These are phyloP conservation scores for Clitocybe nebularis DNA, from an alignment of 1,284 basidiomycete species.

Conservation along the genomic window DNA sequence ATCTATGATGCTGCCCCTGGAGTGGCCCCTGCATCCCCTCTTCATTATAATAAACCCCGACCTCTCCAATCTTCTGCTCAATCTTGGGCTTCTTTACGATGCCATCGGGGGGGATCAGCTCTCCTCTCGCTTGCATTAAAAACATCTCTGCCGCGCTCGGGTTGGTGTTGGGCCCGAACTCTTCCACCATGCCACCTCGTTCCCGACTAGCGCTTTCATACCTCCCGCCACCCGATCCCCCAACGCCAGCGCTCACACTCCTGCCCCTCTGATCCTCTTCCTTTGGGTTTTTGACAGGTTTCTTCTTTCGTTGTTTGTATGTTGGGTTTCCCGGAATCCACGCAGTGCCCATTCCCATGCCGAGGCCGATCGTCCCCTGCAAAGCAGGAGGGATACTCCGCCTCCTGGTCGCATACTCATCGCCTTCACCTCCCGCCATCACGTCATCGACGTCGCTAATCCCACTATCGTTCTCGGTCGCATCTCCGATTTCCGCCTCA, in stretches of 20 bases:
- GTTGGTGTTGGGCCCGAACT: slow-evolving; percentile 31
- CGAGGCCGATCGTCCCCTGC: slow-evolving; percentile 35
- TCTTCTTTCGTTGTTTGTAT: slow-evolving; percentile 86
- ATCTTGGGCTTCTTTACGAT: slow-evolving; percentile 22
- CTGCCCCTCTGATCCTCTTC: slow-evolving; percentile 23
- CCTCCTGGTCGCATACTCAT: slow-evolving; percentile 19
- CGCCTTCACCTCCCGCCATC: slow-evolving; percentile 17
- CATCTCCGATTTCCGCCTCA: slow-evolving; percentile 15
- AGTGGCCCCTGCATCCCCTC: slow-evolving; percentile 16
- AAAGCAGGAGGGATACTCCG: slow-evolving; percentile 19
- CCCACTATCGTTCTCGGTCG: slow-evolving; percentile 18
- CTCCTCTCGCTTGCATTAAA: slow-evolving; percentile 53
- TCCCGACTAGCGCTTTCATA: slow-evolving; percentile 28
- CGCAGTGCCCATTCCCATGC: slow-evolving; percentile 57
- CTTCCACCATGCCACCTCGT: slow-evolving; percentile 26
- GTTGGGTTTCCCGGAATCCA: slow-evolving; percentile 77
- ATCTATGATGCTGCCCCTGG: slow-evolving; percentile 14
- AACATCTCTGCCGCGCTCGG: slow-evolving; percentile 63
- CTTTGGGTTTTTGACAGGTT: slow-evolving; percentile 37
- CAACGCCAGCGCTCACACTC: slow-evolving; percentile 10
- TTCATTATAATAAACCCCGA: slow-evolving; percentile 27
- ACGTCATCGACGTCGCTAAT: slow-evolving; percentile 19
- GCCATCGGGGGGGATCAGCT: slow-evolving; percentile 35
- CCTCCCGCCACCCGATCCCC: slow-evolving; percentile 17
- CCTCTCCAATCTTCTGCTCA: slow-evolving; percentile 22